phyloP scores from a whole-genome alignment of 2,329 filamentous ascomycete genomes.

The Pseudocercospora pini-densiflorae region DNA sequence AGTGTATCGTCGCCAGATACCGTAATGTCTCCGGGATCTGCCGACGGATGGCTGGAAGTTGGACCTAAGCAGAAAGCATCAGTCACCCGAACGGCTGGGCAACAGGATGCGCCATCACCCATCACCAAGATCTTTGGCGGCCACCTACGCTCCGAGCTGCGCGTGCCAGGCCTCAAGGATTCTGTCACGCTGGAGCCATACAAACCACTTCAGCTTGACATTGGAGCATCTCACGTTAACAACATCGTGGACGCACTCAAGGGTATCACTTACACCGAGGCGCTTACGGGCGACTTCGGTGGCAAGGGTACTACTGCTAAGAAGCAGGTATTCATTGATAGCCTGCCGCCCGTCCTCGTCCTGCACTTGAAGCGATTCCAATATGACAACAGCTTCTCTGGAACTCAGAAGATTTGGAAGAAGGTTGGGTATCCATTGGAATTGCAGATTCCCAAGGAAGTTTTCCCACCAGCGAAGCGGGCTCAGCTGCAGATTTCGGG shows the following conservation, averaged over 20 bases:
- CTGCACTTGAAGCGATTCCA: conserved; percentile 97
- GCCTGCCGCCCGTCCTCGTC: conserved; percentile 86
- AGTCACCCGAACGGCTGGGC: conserved; percentile 82
- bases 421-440: conserved; percentile 95
- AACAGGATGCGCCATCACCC: conserved; percentile 61
- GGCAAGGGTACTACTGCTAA: conserved; percentile 76
- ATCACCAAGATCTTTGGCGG: conserved; percentile 95
- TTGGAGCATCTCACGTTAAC: conserved; percentile 81
- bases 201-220: conserved; percentile 92
- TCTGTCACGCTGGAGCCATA: conserved; percentile 94
- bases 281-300: conserved; percentile 82
- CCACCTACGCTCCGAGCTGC: conserved; percentile 84
- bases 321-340: conserved; percentile 95
- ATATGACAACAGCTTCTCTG: conserved; percentile 78
- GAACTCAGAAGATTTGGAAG: conserved; percentile 98
- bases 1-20: conserved; percentile 49
- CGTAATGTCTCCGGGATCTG: conserved; percentile 45
- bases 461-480: conserved; percentile 77
- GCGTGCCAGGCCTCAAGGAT: conserved; percentile 82
- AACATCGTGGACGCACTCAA: conserved; percentile 93
- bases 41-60: conserved; percentile 86
- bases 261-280: conserved; percentile 80
- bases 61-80: conserved; percentile 88
- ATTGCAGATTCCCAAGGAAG: conserved; percentile 89
- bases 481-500: conserved; percentile 57